Conservation (phyloP, 2,329 filamentous ascomycete genomes). For the Aurifilum marmelostoma region DNA sequence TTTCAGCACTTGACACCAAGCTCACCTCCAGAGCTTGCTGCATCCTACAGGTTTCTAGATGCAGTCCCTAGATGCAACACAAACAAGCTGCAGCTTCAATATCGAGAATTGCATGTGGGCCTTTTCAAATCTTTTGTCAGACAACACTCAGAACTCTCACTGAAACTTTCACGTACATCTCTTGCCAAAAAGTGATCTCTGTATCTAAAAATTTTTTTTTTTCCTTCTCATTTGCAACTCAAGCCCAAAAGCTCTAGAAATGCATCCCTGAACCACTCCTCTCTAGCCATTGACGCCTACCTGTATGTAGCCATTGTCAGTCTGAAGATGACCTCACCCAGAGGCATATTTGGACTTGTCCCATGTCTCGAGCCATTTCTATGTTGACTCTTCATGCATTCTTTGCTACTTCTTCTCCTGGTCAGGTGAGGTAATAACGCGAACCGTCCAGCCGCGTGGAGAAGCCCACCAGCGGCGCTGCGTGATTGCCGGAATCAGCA, state of each 20-base stretch:
- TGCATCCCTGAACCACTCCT: not conserved
- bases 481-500: slow-evolving; percentile 4
- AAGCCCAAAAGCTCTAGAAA: no score
- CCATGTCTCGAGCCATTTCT: not conserved
- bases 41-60: not conserved
- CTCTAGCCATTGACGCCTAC: not conserved
- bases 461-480: not conserved
- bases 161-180: no score
- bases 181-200: not conserved
- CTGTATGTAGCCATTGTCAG: not conserved
- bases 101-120: not conserved
- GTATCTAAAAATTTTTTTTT: no score
- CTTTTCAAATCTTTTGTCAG: not conserved
- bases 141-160: no score
- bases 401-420: not conserved
- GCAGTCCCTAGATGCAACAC: not conserved
- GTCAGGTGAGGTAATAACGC: not conserved
- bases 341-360: not conserved
- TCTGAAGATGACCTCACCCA: not conserved
- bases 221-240: not conserved
- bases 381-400: not conserved
- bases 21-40: not conserved
- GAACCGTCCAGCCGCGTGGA: no score
- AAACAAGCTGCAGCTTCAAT: not conserved
- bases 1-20: not conserved